Percentiles rank a stretch among this genome's conserved stretches.
These are phyloP conservation scores for Chaetomium sp. DNA, from an alignment of 2,329 filamentous ascomycete genomes.

Conservation along the genomic window DNA sequence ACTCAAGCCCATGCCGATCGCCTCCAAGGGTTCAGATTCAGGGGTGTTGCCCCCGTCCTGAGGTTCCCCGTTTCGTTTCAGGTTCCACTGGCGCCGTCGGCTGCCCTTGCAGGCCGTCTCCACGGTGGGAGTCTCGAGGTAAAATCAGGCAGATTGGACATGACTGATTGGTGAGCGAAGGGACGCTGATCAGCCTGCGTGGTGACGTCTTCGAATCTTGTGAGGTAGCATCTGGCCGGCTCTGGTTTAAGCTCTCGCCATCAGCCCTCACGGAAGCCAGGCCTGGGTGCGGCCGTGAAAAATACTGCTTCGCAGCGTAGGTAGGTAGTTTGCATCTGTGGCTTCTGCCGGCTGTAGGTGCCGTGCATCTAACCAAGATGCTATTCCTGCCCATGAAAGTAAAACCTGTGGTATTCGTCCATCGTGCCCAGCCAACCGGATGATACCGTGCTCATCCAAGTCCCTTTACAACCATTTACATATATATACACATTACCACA, in stretches of 20 bases:
- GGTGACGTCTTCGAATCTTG: background rate
- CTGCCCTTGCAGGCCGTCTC: background rate
- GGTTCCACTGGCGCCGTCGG: constrained; percentile 1
- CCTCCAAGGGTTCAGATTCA: background rate
- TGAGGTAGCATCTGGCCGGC: background rate
- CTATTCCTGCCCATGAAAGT: background rate
- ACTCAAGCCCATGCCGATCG: background rate
- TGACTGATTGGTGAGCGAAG: background rate
- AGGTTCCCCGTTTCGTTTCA: constrained; percentile 11
- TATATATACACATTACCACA: constrained; percentile 9
- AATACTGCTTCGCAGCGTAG: background rate
- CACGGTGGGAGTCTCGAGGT: background rate
- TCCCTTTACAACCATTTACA: background rate
- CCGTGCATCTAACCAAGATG: background rate
- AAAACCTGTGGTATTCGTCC: background rate
- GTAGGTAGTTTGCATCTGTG: background rate
- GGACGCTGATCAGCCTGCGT: background rate
- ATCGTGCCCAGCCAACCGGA: background rate
- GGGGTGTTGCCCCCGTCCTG: constrained; percentile 1
- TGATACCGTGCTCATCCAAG: background rate
- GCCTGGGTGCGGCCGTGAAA: background rate
- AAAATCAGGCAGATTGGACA: background rate
- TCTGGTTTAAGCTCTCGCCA: background rate
- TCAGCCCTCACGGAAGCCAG: background rate
- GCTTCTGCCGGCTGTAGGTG: background rate